A percentile compares a stretch with the other conserved stretches of the same genome.
Evolutionary conservation across 177 flowering plant species (phyloP).

Genomic region (Telopea speciosissima): DNA sequence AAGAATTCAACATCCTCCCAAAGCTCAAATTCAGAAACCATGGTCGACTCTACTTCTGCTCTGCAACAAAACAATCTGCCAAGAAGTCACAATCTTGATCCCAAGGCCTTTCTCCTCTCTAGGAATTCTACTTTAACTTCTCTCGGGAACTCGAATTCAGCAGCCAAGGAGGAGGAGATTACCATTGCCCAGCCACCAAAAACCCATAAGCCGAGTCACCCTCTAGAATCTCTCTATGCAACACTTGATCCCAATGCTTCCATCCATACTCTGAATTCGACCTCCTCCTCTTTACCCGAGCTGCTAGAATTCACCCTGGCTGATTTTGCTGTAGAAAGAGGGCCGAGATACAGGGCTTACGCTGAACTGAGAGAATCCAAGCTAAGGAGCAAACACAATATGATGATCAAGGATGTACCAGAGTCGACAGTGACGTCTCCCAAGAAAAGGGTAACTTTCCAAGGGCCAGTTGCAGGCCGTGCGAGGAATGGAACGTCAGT

Average conservation of each 20-base stretch:
- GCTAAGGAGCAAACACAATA: slow-evolving; percentile 27
- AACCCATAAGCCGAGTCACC: slow-evolving; percentile 9
- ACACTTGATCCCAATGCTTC: slow-evolving; percentile 31
- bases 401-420: neutral
- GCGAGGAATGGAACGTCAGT: slow-evolving; percentile 26
- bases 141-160: neutral
- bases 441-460: slow-evolving; percentile 57
- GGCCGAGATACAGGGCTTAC: slow-evolving; percentile 59
- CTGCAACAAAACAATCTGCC: too few species aligned
- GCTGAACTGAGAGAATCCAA: slow-evolving; percentile 53
- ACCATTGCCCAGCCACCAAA: slow-evolving; percentile 14
- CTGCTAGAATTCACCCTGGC: slow-evolving; percentile 28
- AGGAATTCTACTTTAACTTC: too few species aligned
- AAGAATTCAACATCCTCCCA: too few species aligned
- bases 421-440: slow-evolving; percentile 29
- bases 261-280: slow-evolving; percentile 27
- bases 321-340: slow-evolving; percentile 41
- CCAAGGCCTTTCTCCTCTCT: too few species aligned
- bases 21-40: too few species aligned
- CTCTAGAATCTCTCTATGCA: slow-evolving; percentile 24
- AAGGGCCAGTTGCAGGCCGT: slow-evolving; percentile 3
- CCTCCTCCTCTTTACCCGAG: slow-evolving; percentile 10
- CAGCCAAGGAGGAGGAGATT: slow-evolving; percentile 8
- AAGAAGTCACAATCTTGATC: too few species aligned
- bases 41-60: too few species aligned